Percentiles rank a stretch among this genome's conserved stretches.
Evolutionary conservation across 2,329 filamentous ascomycete genomes (phyloP).

Genomic region (Microsporum canis): DNA sequence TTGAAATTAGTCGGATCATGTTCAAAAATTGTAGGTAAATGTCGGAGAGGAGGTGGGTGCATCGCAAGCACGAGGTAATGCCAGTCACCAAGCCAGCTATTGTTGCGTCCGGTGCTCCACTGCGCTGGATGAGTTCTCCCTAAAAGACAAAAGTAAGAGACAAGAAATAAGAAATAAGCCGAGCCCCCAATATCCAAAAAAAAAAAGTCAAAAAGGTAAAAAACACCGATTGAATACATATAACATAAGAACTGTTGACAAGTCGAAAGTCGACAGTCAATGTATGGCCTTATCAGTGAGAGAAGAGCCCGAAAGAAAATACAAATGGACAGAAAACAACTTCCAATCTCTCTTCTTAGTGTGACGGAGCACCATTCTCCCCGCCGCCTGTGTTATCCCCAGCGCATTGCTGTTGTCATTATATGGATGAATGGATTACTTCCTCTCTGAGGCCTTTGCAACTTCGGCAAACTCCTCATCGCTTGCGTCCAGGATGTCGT

Average conservation of each 20-base stretch:
- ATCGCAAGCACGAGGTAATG: background rate
- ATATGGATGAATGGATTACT: background rate
- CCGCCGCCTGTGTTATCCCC: background rate
- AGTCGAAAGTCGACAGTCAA: background rate
- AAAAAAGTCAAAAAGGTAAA: background rate
- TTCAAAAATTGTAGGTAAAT: background rate
- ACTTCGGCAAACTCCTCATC: constrained; percentile 65
- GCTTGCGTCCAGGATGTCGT: constrained; percentile 90
- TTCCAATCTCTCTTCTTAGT: background rate
- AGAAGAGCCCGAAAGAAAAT: background rate
- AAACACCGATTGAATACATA: background rate
- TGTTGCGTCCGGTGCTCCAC: background rate
- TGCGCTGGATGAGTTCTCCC: background rate
- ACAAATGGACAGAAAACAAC: background rate
- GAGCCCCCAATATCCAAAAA: background rate
- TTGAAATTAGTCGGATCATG: background rate
- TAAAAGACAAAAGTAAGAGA: background rate
- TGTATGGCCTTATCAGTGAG: background rate
- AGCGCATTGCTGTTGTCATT: background rate
- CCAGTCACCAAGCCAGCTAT: background rate
- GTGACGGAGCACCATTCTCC: background rate
- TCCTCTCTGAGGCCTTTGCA: constrained; percentile 11
- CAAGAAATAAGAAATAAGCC: background rate
- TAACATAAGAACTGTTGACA: background rate
- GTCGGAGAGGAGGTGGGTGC: background rate